Evolutionary conservation across 495 filamentous ascomycete genomes (phyloP).

Genomic region (Neurospora intermedia): DNA sequence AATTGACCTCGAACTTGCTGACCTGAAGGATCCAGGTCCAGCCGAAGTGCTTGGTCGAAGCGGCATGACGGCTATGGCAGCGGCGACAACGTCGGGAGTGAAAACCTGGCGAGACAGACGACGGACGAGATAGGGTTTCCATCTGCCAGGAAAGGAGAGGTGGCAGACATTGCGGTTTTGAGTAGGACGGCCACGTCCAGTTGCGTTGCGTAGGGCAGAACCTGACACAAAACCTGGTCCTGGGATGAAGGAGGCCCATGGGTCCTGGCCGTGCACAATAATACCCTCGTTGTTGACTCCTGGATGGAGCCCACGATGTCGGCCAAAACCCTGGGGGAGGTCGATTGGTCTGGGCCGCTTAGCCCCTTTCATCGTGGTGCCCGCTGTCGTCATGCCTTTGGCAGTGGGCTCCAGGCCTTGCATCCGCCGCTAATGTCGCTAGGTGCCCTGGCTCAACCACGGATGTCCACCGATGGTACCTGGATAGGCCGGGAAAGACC

Average conservation of each 20-base stretch:
- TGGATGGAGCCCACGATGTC: slow-evolving; percentile 7
- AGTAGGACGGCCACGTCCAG: slow-evolving; percentile 7
- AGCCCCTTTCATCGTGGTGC: slow-evolving; percentile 23
- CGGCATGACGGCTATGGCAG: slow-evolving; percentile 23
- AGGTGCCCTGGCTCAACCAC: neutral
- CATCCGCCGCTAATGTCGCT: neutral
- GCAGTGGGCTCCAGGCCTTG: slow-evolving; percentile 1
- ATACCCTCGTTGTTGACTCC: slow-evolving; percentile 16
- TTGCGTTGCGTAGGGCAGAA: slow-evolving; percentile 23
- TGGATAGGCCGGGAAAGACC: slow-evolving; percentile 2
- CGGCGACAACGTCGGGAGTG: slow-evolving; percentile 12
- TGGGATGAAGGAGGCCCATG: slow-evolving; percentile 24
- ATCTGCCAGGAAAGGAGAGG: slow-evolving; percentile 19
- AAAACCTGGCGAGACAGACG: slow-evolving; percentile 23
- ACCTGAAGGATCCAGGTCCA: slow-evolving; percentile 13
- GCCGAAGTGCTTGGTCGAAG: slow-evolving; percentile 33
- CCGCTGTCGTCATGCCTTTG: slow-evolving; percentile 4
- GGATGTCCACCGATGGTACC: neutral
- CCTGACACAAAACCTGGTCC: slow-evolving; percentile 37
- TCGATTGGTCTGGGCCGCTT: slow-evolving; percentile 16
- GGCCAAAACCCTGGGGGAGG: neutral
- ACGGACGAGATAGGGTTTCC: slow-evolving; percentile 27
- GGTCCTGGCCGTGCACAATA: slow-evolving; percentile 22
- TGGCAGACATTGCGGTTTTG: slow-evolving; percentile 26
- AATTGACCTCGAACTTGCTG: slow-evolving; percentile 11